phyloP scores from a whole-genome alignment of 805 yeast species.

The Nakazawaea wyomingensis region DNA sequence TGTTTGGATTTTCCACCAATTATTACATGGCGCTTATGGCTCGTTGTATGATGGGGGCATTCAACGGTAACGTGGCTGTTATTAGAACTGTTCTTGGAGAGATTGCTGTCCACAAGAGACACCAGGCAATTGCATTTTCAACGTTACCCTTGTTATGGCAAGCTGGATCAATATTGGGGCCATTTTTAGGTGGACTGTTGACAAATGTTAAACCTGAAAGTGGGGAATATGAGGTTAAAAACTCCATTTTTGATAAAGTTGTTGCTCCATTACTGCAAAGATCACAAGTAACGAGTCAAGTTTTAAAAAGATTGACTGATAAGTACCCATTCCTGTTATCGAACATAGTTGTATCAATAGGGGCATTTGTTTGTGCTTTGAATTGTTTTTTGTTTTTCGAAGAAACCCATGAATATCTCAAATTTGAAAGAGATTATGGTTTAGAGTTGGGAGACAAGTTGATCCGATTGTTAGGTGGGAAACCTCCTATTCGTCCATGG shows the following conservation, averaged over 20 bases:
- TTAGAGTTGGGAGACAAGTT: constrained; percentile 37
- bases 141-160: constrained; percentile 59
- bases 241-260: neutral
- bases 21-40: constrained; percentile 49
- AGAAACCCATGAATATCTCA: constrained; percentile 40
- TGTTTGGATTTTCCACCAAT: constrained; percentile 50
- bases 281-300: neutral
- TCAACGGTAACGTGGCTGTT: constrained; percentile 61
- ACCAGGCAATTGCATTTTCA: constrained; percentile 58
- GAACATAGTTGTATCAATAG: constrained; percentile 36
- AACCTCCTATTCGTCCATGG: constrained; percentile 9
- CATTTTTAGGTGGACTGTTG: constrained; percentile 36
- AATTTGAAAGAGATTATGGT: constrained; percentile 35
- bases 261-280: neutral
- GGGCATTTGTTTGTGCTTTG: constrained; percentile 30
- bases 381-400: constrained; percentile 43
- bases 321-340: constrained; percentile 46
- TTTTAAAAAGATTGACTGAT: constrained; percentile 25
- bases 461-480: constrained; percentile 19
- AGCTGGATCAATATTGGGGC: constrained; percentile 55
- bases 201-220: constrained; percentile 1
- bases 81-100: constrained; percentile 58
- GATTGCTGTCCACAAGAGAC: constrained; percentile 46
- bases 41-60: constrained; percentile 45
- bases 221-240: neutral